phyloP scores from a whole-genome alignment of 75 land plant species.

The Cupressus sempervirens region DNA sequence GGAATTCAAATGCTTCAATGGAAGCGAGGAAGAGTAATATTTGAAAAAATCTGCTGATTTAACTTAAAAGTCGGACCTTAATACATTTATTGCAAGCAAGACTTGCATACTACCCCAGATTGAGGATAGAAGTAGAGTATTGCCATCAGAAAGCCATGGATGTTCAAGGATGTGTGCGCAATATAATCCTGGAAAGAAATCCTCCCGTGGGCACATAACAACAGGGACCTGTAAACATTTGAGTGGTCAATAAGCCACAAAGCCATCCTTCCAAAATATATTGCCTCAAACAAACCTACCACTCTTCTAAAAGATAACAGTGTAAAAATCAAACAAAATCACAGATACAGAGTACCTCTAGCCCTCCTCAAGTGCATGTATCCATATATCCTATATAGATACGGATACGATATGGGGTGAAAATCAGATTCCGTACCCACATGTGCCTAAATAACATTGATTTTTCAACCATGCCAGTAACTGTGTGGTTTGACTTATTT shows the following conservation, averaged over 20 bases:
- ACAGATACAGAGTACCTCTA: not conserved
- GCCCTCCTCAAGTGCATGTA: no score
- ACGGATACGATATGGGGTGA: no score
- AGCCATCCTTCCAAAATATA: not conserved
- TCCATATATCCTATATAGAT: no score
- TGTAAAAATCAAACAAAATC: not conserved
- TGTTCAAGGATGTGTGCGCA: constrained; percentile 42
- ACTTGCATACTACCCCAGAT: constrained; percentile 73
- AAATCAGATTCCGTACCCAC: no score
- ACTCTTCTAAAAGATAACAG: not conserved
- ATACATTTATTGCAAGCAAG: constrained; percentile 61
- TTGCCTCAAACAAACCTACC: not conserved
- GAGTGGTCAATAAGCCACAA: not conserved
- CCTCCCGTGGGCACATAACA: constrained; percentile 50
- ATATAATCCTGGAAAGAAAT: constrained; percentile 83
- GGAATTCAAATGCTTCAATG: not conserved
- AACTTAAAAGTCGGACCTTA: constrained; percentile 39
- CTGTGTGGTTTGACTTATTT: no score
- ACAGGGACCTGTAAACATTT: constrained; percentile 61
- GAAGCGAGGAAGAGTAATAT: not conserved
- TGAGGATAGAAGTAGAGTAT: constrained; percentile 69
- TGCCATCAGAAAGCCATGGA: constrained; percentile 92
- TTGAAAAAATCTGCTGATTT: not conserved
- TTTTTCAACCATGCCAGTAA: no score
- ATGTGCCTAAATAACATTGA: no score